Evolutionary conservation across 2,329 filamentous ascomycete species (phyloP), one percentile per base, ranked within the genome.

Genomic region (Arthrinium puccinioides): DNA sequence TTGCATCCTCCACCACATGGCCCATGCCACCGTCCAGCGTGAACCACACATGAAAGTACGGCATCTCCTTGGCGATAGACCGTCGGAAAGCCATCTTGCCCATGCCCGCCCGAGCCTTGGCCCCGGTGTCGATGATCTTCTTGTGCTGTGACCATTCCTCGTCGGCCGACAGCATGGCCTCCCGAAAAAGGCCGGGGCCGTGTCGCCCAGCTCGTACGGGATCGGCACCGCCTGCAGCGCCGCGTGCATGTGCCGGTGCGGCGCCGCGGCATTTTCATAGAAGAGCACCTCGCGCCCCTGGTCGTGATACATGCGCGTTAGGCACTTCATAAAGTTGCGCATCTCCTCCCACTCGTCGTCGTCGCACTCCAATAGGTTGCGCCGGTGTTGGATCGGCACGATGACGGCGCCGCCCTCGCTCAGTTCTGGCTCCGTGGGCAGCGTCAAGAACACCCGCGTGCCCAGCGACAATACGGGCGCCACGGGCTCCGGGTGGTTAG

Each of bases 321-420:
- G 72, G 41, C 79, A 84, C 66, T 98, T 98, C 90, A 97, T 97
- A 57, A 98, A 98, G 60, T 98, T 98, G 49, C 92, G 84, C 6
- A 98, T 82, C 62, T 98, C 92, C 56, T 98, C 92, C 94, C 94
- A 98, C 59, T 98, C 92, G 55, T 98, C 92, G 54, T 98, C 90
- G 60, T 97, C 90, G 60, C 92, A 98, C 60, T 96, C 90, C n/a
- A 98, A 69, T 0, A 98, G 76, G 57, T 97, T 98, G 18, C 72
- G 79, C 36, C 82, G 82, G 57, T 98, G 92, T 49, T 88, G 78
- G 16, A 92, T 79, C 6, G 92, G 92, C 4, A 89, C 87, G 44
- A 98, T 92, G 40, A 92, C 82, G 6, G 89, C 86, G 33, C 88
- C 84, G 31, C 87, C 87, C 34, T 85, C 74, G 47, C 77, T 84